Evolutionary conservation across 2,329 filamentous ascomycete species (phyloP).

Genomic region (Colletotrichum endophyticum): DNA sequence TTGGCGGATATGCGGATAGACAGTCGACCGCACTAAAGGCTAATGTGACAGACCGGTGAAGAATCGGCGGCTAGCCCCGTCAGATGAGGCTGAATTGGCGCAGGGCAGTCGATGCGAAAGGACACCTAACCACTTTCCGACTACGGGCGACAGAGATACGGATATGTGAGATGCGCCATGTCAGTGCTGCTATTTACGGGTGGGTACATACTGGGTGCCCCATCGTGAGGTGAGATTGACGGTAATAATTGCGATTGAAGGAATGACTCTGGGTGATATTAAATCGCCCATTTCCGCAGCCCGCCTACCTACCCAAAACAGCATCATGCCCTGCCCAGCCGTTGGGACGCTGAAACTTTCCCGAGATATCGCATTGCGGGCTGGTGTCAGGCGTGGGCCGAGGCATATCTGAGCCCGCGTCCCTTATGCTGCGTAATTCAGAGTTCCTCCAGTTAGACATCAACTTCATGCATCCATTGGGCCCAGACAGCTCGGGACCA

Average conservation of each 20-base stretch:
- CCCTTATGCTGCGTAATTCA: background rate
- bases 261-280: background rate
- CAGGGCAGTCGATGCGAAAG: slow-evolving; percentile 6
- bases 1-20: background rate
- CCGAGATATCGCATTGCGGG: background rate
- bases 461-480: background rate
- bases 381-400: background rate
- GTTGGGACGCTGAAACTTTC: background rate
- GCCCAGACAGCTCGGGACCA: background rate
- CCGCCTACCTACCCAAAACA: background rate
- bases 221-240: background rate
- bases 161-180: background rate
- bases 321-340: background rate
- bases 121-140: slow-evolving; percentile 13
- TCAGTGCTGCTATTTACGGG: background rate
- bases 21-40: background rate
- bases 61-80: slow-evolving; percentile 2
- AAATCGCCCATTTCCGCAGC: background rate
- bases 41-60: slow-evolving; percentile 10
- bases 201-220: background rate
- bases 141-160: background rate
- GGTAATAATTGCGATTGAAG: background rate
- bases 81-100: background rate
- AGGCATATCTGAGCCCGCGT: background rate
- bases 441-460: background rate